Evolutionary conservation across 192 early-diverging fungal species (phyloP), one percentile per base, ranked within the genome.

Genomic region (Lobulomyces angularis): DNA sequence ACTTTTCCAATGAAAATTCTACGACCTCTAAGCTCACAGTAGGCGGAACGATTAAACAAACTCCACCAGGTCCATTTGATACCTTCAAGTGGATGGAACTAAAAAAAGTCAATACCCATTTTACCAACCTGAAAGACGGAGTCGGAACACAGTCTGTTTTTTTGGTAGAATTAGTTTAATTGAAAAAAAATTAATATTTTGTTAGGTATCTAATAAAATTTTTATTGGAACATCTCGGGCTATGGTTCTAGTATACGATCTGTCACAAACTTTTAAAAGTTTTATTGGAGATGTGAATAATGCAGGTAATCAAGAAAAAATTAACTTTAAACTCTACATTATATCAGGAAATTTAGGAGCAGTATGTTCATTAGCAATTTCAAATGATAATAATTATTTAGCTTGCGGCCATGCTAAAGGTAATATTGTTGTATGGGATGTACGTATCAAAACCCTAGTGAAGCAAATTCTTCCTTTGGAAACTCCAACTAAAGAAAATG

Each of bases 401-500:
- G 54, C 50, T 8, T 43, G 50, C 16, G 69, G 69, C 1, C 58
- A 64, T 26, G 50, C 48, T 8, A 21, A 31, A 16, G 69, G 69
- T 8, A 8, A 27, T n/a, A 41, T 72, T 18, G 17, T 27, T 7
- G 46, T 72, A 8, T 72, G 69, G 69, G 66, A 72, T 43, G 25
- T 69, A 4, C 30, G 20, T n/a, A 53, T 53, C 31, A 27, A 40
- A n/a, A 30, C 25, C 5, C 12, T 39, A 23, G 9, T 70, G 1
- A 41, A 48, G 22, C 30, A 14, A 4, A 51, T 71, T 2, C 18
- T 33, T 9, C 64, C 68, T 16, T 8, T 53, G 3, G 11, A 25
- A 17, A 35, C 16, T 7, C 24, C 26, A 34, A 41, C 30, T 12
- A 32, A 11, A 12, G 11, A 11, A 19, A 34, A n/a, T 11, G 52